Conservation (phyloP, 352 stramenopile species). For the Phytopythium kandeliae region DNA sequence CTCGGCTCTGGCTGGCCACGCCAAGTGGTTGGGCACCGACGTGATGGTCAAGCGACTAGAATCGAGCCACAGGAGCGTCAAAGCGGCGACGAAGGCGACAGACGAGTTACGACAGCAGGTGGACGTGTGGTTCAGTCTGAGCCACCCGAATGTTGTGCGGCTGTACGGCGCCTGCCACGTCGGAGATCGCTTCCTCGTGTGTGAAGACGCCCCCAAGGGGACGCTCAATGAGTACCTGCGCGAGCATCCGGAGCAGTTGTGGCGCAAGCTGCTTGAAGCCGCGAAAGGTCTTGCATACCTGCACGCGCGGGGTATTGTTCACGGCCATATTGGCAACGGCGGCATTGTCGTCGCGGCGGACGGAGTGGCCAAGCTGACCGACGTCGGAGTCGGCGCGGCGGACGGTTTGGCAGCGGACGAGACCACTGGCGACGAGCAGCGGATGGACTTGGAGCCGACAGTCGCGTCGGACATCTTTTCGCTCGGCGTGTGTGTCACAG, state of each 20-base stretch:
- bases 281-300: background rate
- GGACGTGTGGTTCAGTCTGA: conserved; percentile 24
- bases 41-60: conserved; percentile 2
- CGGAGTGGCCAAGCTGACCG: conserved; percentile 2
- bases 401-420: background rate
- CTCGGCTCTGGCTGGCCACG: background rate
- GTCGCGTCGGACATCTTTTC: conserved; percentile 19
- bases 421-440: conserved; percentile 5
- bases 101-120: conserved; percentile 18
- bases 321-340: background rate
- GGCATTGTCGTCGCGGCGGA: background rate
- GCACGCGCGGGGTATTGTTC: conserved; percentile 1
- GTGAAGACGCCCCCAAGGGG: background rate
- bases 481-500: conserved; percentile 25
- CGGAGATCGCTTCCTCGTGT: conserved; percentile 1
- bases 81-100: background rate
- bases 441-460: conserved; percentile 1
- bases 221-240: background rate
- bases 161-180: conserved; percentile 22
- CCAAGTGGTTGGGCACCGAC: background rate
- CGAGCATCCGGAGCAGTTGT: background rate
- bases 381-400: background rate
- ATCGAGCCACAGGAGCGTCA: background rate
- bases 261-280: background rate
- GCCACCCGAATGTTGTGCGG: conserved; percentile 24